Evolutionary conservation across 148 eudicot species (phyloP).

Genomic region (Rhododendron simsii): DNA sequence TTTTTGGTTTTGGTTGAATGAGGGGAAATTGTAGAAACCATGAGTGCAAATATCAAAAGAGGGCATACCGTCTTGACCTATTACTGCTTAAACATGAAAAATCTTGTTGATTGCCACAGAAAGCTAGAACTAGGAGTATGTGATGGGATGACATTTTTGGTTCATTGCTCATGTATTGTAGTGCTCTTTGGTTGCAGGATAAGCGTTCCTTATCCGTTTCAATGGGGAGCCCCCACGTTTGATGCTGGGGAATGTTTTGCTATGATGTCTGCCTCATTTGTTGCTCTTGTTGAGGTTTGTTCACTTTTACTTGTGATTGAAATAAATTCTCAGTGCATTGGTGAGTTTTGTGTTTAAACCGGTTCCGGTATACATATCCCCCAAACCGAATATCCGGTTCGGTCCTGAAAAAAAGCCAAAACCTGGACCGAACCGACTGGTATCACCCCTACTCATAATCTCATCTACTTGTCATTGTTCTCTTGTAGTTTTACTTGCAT

Average conservation of each 20-base stretch:
- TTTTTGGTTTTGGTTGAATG: neutral
- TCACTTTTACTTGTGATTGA: neutral
- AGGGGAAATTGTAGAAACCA: neutral
- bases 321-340: neutral
- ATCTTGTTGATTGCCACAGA: neutral
- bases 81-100: conserved; percentile 6
- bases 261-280: conserved; percentile 94
- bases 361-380: too few species aligned
- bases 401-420: too few species aligned
- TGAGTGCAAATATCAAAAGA: neutral
- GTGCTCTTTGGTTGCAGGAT: conserved; percentile 50
- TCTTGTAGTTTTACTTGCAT: neutral
- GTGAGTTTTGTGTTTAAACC: neutral
- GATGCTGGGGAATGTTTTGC: conserved; percentile 98
- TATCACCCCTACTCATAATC: too few species aligned
- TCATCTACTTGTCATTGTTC: neutral
- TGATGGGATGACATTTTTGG: neutral
- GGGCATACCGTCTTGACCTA: neutral
- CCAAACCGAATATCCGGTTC: too few species aligned
- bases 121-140: neutral
- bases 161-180: neutral
- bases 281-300: conserved; percentile 86
- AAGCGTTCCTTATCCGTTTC: conserved; percentile 88
- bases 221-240: conserved; percentile 95
- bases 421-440: too few species aligned